Evolutionary conservation across 1,284 basidiomycete species (phyloP).

Genomic region (Cystobasidium slooffiae): DNA sequence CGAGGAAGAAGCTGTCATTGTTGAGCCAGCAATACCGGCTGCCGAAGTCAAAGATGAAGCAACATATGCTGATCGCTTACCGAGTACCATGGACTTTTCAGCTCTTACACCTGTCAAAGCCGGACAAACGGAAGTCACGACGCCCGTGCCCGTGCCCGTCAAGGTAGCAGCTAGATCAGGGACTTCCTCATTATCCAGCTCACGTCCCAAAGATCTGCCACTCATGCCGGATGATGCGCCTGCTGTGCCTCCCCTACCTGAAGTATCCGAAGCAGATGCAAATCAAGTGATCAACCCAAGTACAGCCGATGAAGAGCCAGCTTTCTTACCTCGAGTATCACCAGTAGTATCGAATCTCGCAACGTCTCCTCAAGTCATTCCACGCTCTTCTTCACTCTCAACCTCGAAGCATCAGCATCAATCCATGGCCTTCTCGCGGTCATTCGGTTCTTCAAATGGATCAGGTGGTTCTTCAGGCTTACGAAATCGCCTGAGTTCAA

Average conservation of each 20-base stretch:
- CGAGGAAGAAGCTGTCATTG: too few species aligned
- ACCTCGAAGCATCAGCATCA: not conserved
- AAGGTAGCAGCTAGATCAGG: not conserved
- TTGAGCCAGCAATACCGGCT: too few species aligned
- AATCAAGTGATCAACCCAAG: not conserved
- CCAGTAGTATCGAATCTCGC: not conserved
- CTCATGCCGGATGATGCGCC: not conserved
- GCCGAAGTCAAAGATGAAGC: too few species aligned
- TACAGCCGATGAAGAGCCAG: conserved; percentile 20
- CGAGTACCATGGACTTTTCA: not conserved
- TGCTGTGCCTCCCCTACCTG: not conserved
- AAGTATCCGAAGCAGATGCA: not conserved
- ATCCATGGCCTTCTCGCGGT: conserved; percentile 2
- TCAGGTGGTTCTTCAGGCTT: conserved; percentile 23
- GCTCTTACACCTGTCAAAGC: not conserved
- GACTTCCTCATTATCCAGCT: conserved; percentile 3
- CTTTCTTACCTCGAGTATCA: conserved; percentile 15
- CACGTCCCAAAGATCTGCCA: conserved; percentile 9
- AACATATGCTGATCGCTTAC: too few species aligned
- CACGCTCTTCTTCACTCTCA: not conserved
- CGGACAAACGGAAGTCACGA: too few species aligned
- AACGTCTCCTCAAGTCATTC: conserved; percentile 16
- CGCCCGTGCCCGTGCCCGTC: not conserved
- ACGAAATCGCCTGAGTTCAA: conserved; percentile 25
- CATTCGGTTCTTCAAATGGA: conserved; percentile 28